These are phyloP conservation scores for Iodosphaeria phyllophila DNA, from an alignment of 2,329 filamentous ascomycete species.

Conservation along the genomic window DNA sequence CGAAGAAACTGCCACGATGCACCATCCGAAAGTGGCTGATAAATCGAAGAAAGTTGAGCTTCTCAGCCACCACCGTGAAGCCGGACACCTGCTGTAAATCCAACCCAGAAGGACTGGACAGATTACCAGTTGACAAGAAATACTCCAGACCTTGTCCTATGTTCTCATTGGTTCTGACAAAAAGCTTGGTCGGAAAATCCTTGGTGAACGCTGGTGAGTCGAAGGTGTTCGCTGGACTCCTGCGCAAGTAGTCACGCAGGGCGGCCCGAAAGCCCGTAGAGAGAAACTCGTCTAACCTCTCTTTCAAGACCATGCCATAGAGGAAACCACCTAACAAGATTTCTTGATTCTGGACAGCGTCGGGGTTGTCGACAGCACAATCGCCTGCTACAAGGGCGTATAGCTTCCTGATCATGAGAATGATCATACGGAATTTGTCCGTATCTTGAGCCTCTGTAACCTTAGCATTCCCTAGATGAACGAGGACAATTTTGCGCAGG, in stretches of 20 bases:
- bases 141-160: constrained; percentile 79
- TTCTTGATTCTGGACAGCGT: constrained; percentile 93
- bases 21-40: constrained; percentile 99
- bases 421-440: constrained; percentile 84
- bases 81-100: constrained; percentile 90
- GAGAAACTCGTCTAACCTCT: constrained; percentile 80
- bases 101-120: constrained; percentile 76
- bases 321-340: constrained; percentile 83
- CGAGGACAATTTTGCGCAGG: constrained; percentile 71
- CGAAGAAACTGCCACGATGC: constrained; percentile 96
- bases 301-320: constrained; percentile 91
- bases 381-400: constrained; percentile 87
- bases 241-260: constrained; percentile 37
- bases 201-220: constrained; percentile 58
- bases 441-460: constrained; percentile 69
- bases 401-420: constrained; percentile 93
- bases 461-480: constrained; percentile 73
- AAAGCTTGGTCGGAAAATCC: constrained; percentile 62
- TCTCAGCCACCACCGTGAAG: constrained; percentile 92
- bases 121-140: constrained; percentile 88
- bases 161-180: constrained; percentile 72
- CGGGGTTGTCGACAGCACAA: constrained; percentile 85
- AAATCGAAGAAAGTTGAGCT: constrained; percentile 97
- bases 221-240: constrained; percentile 48
- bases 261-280: constrained; percentile 29